Base-by-base conservation (phyloP, 257 asterid species). In the Solanum arcanum region DNA sequence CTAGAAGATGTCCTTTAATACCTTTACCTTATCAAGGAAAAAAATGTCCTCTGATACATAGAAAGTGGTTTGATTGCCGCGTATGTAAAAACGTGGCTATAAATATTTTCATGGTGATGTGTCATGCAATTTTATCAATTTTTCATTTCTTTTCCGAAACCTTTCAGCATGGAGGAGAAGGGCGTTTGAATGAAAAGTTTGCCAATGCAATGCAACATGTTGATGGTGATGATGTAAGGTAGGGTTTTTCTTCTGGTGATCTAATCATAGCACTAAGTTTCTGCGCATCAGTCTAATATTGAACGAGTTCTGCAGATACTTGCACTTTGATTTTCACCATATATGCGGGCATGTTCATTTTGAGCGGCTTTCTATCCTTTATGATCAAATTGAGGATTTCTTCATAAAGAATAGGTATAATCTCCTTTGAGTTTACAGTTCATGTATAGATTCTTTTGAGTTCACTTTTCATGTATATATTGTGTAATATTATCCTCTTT, bases 281-380 rank as follows among this genome's bases (percentile, higher is more conserved):
- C 85, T 87, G 83, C 73, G 25, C 83, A 90, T 64, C 73, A 73
- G 88, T 73, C 87, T 89, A 86, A 91, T 82, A 80, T 68, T 81
- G 75, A 37, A 64, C 39, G 62, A 83, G 70, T 89, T 90, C 37
- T 87, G 88, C 94, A 97, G 99, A 90, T 97, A 96, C 87, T 62
- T 92, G 92, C 99, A 97, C 94, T 97, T 97, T 35, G 99, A 97
- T 92, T 97, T 97, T 92, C 99, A 97, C 90, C 95, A 89, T 89
- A 91, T 96, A 88, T 97, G 99, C 31, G 99, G 99, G 41, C 98
- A 96, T 87, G 91, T 90, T 87, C 93, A 93, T 77, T 93, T 96
- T 78, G 96, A 94, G 91, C 94, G 98, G 89, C 98, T 97, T 89
- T 97, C 98, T 85, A 93, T 95, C 84, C 98, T 97, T 75, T 97